Evolutionary conservation across 2,329 filamentous ascomycete species (phyloP).

Genomic region (Nemania sp.): DNA sequence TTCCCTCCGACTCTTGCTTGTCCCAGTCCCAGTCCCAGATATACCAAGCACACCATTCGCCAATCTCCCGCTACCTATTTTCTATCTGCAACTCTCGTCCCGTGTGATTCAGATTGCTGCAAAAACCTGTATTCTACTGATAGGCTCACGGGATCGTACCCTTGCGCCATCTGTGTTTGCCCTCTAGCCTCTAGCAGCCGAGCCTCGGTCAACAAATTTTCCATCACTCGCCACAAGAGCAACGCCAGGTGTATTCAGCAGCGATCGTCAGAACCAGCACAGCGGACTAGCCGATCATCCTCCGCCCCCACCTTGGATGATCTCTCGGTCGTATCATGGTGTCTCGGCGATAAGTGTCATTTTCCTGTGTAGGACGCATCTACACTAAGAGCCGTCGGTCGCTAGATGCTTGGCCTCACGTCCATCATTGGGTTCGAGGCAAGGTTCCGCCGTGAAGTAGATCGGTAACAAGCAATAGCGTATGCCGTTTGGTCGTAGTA

Average conservation of each 20-base stretch:
- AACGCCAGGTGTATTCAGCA: conserved; percentile 8
- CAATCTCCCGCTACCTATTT: not conserved
- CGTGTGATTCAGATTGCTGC: not conserved
- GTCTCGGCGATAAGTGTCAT: conserved; percentile 15
- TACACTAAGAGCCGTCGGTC: not conserved
- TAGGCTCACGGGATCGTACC: not conserved
- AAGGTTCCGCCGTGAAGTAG: not conserved
- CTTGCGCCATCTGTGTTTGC: no score
- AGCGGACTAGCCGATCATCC: conserved; percentile 9
- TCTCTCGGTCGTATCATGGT: conserved; percentile 20
- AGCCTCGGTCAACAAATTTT: not conserved
- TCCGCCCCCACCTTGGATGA: conserved; percentile 19
- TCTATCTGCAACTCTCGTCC: not conserved
- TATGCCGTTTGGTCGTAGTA: not conserved
- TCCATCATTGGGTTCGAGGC: not conserved
- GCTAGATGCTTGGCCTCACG: not conserved
- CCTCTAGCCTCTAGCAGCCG: not conserved
- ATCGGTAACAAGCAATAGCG: conserved; percentile 1
- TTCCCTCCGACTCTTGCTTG: not conserved
- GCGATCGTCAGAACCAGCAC: conserved; percentile 18
- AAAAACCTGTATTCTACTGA: not conserved
- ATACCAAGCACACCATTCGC: not conserved
- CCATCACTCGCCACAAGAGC: not conserved
- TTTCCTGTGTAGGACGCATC: not conserved
- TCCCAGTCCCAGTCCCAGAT: no score